These are phyloP conservation scores for Phaeotremella fagi DNA, from an alignment of 768 basidiomycete species.

Conservation along the genomic window DNA sequence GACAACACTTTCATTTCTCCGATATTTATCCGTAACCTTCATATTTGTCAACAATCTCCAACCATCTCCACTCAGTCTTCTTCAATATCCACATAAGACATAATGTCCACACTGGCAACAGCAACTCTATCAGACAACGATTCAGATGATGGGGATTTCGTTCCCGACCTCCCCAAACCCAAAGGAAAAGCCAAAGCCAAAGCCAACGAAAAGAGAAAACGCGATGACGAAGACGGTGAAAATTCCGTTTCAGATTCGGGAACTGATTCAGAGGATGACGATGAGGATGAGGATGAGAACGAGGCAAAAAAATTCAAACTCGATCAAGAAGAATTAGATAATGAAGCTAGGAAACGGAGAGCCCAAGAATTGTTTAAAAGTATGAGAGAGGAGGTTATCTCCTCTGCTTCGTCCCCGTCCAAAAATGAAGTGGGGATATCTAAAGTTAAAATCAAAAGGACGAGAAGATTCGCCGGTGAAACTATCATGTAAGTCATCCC, in stretches of 20 bases:
- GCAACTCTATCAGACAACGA: constrained; percentile 24
- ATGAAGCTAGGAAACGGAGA: constrained; percentile 13
- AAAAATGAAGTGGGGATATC: constrained; percentile 2
- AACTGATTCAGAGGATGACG: constrained; percentile 6
- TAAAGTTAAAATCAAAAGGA: constrained; percentile 33
- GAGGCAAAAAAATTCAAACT: constrained; percentile 11
- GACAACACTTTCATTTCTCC: too few species aligned
- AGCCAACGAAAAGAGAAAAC: constrained; percentile 6
- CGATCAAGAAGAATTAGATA: constrained; percentile 14
- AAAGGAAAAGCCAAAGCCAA: constrained; percentile 14
- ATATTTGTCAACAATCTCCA: not conserved
- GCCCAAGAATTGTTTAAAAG: constrained; percentile 28
- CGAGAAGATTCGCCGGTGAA: constrained; percentile 42
- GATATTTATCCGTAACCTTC: not conserved
- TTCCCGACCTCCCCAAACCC: constrained; percentile 8
- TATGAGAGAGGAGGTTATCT: constrained; percentile 11
- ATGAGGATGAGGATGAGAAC: constrained; percentile 3
- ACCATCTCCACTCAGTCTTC: not conserved
- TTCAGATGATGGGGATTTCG: constrained; percentile 31
- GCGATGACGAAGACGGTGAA: constrained; percentile 2
- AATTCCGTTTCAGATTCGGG: not conserved
- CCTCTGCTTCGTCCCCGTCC: not conserved
- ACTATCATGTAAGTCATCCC: constrained; percentile 39
- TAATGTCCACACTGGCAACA: constrained; percentile 31
- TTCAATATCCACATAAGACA: not conserved